Evolutionary conservation across 495 filamentous ascomycete species (phyloP).

Genomic region (Penicillium herquei): DNA sequence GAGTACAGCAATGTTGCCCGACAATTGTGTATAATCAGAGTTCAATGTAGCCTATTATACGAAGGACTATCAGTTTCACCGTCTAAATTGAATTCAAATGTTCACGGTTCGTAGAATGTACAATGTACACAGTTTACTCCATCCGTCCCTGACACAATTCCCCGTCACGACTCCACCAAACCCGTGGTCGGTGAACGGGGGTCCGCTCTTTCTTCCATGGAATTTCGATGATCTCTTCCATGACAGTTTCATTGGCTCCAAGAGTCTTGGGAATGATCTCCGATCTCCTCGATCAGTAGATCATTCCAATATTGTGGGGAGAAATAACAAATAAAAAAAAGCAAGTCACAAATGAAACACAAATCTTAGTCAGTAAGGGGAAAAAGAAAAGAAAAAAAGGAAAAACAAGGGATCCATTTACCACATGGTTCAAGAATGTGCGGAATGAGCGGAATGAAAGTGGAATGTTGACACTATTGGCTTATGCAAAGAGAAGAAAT

Average conservation of each 20-base stretch:
- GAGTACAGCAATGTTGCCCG: too few species aligned
- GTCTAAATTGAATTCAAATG: too few species aligned
- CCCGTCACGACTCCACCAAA: neutral
- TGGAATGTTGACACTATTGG: neutral
- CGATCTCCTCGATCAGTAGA: neutral
- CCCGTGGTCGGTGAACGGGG: neutral
- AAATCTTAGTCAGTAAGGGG: neutral
- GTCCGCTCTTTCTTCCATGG: neutral
- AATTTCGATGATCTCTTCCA: neutral
- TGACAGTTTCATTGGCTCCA: neutral
- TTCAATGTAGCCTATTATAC: too few species aligned
- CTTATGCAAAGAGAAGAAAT: neutral
- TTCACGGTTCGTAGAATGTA: too few species aligned
- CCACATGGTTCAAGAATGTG: neutral
- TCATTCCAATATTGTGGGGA: neutral
- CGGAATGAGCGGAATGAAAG: neutral
- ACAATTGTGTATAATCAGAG: too few species aligned
- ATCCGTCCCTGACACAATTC: neutral
- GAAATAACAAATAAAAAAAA: neutral
- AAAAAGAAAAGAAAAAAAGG: too few species aligned
- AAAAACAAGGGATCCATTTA: neutral
- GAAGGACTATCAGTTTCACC: too few species aligned
- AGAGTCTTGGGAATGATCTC: neutral
- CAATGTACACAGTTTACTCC: constrained; percentile 1
- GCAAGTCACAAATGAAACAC: neutral